Base-by-base conservation (phyloP, 2,329 filamentous ascomycete species). In the Sordariomycetes sp. region DNA sequence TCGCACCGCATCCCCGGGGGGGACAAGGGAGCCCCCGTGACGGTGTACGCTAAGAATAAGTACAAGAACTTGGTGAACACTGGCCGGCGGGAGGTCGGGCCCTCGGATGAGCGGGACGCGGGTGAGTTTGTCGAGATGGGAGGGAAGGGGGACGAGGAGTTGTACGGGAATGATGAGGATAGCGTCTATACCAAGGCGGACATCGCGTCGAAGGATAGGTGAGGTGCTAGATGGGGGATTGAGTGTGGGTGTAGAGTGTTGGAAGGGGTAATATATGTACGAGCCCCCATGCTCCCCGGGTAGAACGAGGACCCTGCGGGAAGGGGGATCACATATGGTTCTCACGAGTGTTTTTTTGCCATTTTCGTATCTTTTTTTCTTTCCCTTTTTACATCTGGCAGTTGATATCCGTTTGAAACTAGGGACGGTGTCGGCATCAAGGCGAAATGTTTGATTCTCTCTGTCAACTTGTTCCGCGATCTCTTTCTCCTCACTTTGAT, bases 111-210 rank as follows among this genome's bases (percentile, higher is more conserved):
- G 60, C 78, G 89, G 58, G 79, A 82, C 35, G 78, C 89, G 0
- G 75, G 79, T 5, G 90, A 94, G 64, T 97, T 96, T 63, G 85
- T 90, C 69, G 81, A 85, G 60, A 79, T 95, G 75, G 92, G 92
- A 45, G 90, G 90, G 17, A 89, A 87, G 64, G 92, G 90, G 5
- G 92, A 97, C 65, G 83, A 90, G 69, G 75, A 79, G 51, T 76
- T 96, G 15, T 96, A 85, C 67, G 81, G 79, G 10, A 75, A 89
- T 54, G 85, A 89, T 56, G 68, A 67, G 25, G 69, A 65, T 42
- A 80, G 76, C 64, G 71, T 76, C 59, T 82, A 82, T 63, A 68
- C 74, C 13, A 68, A 57, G 54, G 65, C 62, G 17, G 69, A 72
- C 32, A 59, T 61, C 52, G 59, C 52, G 15, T 42, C 52, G n/a